A percentile compares a stretch with the other conserved stretches of the same genome.
Evolutionary conservation across 306 rosid genomes (phyloP).

Genomic region (Corylus americana): DNA sequence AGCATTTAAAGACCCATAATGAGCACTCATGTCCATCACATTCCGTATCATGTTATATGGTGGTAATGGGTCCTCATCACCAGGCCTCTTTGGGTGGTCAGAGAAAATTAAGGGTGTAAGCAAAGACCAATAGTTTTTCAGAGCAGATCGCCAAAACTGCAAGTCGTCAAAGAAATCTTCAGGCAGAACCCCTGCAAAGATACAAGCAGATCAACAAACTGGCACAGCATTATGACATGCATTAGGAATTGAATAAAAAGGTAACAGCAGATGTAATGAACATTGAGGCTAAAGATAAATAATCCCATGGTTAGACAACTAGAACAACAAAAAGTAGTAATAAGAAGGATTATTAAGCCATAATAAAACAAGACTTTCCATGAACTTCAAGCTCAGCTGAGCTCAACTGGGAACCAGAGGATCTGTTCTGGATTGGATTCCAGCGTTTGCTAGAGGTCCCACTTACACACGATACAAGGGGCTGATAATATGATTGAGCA

Average conservation of each 20-base stretch:
- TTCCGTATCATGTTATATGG: constrained; percentile 97
- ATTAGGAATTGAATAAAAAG: constrained; percentile 14
- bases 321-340: background rate
- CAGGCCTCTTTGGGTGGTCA: constrained; percentile 99
- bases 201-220: constrained; percentile 34
- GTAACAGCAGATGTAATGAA: constrained; percentile 10
- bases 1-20: constrained; percentile 84
- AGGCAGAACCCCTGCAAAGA: constrained; percentile 76
- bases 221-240: constrained; percentile 18
- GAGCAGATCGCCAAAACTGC: constrained; percentile 72
- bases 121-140: constrained; percentile 85
- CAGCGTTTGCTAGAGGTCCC: constrained; percentile 80
- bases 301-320: background rate
- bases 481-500: constrained; percentile 64
- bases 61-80: constrained; percentile 98
- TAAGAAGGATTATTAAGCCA: constrained; percentile 3
- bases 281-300: constrained; percentile 7
- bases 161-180: constrained; percentile 83
- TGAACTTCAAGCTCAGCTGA: constrained; percentile 76
- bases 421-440: constrained; percentile 86
- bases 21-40: constrained; percentile 95
- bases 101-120: constrained; percentile 97
- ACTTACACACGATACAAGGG: constrained; percentile 83
- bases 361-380: constrained; percentile 67
- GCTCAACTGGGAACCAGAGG: constrained; percentile 59